These are phyloP conservation scores for Articulospora tetracladia DNA, from an alignment of 495 filamentous ascomycete species.

Conservation along the genomic window DNA sequence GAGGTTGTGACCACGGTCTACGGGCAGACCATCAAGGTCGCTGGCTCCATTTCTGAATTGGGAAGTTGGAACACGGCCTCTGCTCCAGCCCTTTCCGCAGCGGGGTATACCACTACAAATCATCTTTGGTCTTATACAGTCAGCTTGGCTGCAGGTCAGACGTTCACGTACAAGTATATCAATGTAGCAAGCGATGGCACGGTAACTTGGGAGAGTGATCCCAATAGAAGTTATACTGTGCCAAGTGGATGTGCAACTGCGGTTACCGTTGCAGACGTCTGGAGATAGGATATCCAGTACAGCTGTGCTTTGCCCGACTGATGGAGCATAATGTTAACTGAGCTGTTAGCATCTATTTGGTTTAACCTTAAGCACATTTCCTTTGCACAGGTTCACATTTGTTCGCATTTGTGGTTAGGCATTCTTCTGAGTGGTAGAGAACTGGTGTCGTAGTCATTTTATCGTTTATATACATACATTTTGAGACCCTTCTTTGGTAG, in stretches of 20 bases:
- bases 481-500: too few relatives aligned
- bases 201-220: slow-evolving; percentile 60
- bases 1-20: slow-evolving; percentile 39
- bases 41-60: slow-evolving; percentile 26
- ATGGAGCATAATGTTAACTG: background rate
- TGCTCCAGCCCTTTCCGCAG: slow-evolving; percentile 22
- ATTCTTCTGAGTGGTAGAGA: too few relatives aligned
- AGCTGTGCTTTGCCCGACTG: background rate
- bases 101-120: slow-evolving; percentile 21
- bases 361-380: too few relatives aligned
- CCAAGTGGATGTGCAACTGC: slow-evolving; percentile 41
- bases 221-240: slow-evolving; percentile 57
- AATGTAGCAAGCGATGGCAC: slow-evolving; percentile 48
- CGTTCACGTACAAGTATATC: slow-evolving; percentile 67
- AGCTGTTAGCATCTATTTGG: too few relatives aligned
- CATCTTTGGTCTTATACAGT: slow-evolving; percentile 33
- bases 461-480: too few relatives aligned
- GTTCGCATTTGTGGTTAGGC: too few relatives aligned
- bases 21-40: slow-evolving; percentile 43
- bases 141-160: slow-evolving; percentile 34
- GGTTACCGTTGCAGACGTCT: slow-evolving; percentile 34
- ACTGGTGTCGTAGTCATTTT: too few relatives aligned
- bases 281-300: slow-evolving; percentile 23
- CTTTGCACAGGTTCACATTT: too few relatives aligned
- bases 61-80: slow-evolving; percentile 24